A percentile compares a stretch with the other conserved stretches of the same genome.
Conservation (phyloP, 2,329 filamentous ascomycete species). For the Colletotrichum trifolii region DNA sequence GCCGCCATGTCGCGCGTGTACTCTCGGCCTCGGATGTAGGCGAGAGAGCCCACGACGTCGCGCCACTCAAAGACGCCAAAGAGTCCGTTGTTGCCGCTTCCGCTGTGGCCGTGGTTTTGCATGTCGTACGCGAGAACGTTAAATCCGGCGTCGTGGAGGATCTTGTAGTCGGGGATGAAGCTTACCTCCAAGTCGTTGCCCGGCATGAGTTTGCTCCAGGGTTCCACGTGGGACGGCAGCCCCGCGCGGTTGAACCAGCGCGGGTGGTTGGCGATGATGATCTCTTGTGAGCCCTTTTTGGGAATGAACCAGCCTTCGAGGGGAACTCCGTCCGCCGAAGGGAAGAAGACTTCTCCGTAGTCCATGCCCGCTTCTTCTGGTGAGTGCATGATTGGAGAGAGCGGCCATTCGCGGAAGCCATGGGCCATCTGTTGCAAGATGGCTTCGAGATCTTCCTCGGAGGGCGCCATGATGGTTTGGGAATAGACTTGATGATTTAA, state of each 20-base stretch:
- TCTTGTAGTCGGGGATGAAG: conserved; percentile 32
- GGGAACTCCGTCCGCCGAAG: conserved; percentile 13
- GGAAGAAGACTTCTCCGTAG: conserved; percentile 29
- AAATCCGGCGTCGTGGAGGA: conserved; percentile 28
- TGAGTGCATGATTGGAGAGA: not conserved
- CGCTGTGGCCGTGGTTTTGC: conserved; percentile 24
- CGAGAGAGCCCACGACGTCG: conserved; percentile 25
- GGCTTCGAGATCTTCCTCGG: not conserved
- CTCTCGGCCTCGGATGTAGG: conserved; percentile 12
- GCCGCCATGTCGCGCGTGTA: conserved; percentile 19
- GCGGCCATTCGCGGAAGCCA: conserved; percentile 5
- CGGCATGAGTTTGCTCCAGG: conserved; percentile 1
- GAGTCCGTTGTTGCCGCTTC: conserved; percentile 6
- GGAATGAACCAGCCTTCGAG: conserved; percentile 29
- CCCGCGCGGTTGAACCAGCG: conserved; percentile 22
- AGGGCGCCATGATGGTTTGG: not conserved
- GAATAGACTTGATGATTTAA: not conserved
- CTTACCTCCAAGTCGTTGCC: conserved; percentile 23
- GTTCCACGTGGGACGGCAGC: conserved; percentile 11
- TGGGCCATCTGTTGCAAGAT: not conserved
- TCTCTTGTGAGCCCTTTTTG: conserved; percentile 7
- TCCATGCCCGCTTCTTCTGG: conserved; percentile 4
- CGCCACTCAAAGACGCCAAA: conserved; percentile 19
- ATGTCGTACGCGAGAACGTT: conserved; percentile 47
- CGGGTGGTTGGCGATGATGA: conserved; percentile 29